Percentiles rank a stretch among this genome's conserved stretches.
phyloP scores from a whole-genome alignment of 768 basidiomycete species.

The Tubosaeta sp. region DNA sequence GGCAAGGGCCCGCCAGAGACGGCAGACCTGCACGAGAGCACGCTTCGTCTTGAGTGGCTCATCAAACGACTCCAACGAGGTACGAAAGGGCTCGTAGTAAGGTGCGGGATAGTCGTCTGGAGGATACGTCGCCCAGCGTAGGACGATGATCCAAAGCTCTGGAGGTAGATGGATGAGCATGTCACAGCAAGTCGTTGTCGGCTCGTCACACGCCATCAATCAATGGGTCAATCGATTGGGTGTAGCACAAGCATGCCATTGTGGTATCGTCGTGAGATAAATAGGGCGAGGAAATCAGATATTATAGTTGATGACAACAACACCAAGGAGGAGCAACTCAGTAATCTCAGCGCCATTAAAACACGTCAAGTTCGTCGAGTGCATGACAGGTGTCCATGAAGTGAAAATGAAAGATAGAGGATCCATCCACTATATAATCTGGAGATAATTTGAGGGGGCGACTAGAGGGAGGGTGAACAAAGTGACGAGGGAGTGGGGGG shows the following conservation, averaged over 20 bases:
- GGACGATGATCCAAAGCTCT: conserved; percentile 53
- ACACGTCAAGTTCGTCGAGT: conserved; percentile 31
- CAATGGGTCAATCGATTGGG: neutral
- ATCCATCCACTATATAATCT: conserved; percentile 54
- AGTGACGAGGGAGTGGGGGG: neutral
- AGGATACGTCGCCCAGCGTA: conserved; percentile 40
- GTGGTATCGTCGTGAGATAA: conserved; percentile 33
- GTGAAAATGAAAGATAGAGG: conserved; percentile 4
- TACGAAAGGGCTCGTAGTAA: conserved; percentile 47
- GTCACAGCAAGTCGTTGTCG: neutral
- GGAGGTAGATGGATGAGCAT: conserved; percentile 35
- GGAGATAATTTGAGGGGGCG: conserved; percentile 83
- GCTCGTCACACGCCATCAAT: conserved; percentile 7
- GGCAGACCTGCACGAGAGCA: conserved; percentile 52
- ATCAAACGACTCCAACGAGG: conserved; percentile 25
- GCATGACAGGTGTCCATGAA: conserved; percentile 26
- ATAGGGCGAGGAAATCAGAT: conserved; percentile 24
- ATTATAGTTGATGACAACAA: conserved; percentile 30
- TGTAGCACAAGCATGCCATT: conserved; percentile 15
- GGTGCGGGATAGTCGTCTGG: conserved; percentile 24
- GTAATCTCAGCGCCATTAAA: conserved; percentile 25
- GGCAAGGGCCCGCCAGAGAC: conserved; percentile 48
- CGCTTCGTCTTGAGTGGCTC: conserved; percentile 34
- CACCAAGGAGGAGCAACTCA: conserved; percentile 15
- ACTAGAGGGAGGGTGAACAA: conserved; percentile 40